These are phyloP conservation scores for Globisporangium canariense DNA, from an alignment of 352 stramenopile genomes.

Conservation along the genomic window DNA sequence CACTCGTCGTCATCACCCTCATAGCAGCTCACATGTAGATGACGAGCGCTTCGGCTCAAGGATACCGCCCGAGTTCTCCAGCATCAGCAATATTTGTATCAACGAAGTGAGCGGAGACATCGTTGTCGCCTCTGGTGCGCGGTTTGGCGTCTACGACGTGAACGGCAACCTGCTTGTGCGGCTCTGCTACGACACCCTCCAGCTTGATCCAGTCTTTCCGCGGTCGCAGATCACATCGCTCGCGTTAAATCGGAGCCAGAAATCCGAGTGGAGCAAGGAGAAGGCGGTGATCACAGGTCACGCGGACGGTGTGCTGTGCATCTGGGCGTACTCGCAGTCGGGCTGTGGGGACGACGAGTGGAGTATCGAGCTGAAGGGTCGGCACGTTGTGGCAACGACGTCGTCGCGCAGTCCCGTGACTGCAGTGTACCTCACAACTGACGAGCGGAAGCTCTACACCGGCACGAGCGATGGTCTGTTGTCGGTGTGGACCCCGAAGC, in stretches of 20 bases:
- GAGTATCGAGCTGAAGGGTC: constrained; percentile 47
- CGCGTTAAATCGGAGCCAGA: constrained; percentile 43
- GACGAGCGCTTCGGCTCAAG: neutral
- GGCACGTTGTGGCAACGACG: constrained; percentile 30
- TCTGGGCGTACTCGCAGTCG: constrained; percentile 64
- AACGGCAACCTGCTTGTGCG: constrained; percentile 55
- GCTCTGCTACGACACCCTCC: constrained; percentile 41
- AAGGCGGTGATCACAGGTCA: constrained; percentile 67
- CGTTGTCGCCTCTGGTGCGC: constrained; percentile 36
- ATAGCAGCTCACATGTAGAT: neutral
- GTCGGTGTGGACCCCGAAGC: constrained; percentile 38
- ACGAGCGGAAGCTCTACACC: constrained; percentile 64
- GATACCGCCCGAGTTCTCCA: constrained; percentile 1
- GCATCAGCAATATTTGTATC: constrained; percentile 51
- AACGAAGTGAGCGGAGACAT: constrained; percentile 69
- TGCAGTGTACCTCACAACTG: constrained; percentile 38
- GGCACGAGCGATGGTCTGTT: constrained; percentile 53
- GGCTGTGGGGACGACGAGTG: constrained; percentile 38
- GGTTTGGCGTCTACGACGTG: constrained; percentile 66
- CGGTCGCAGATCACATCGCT: constrained; percentile 39
- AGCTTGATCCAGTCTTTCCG: constrained; percentile 36
- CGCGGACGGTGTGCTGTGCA: constrained; percentile 49
- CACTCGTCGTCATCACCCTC: neutral
- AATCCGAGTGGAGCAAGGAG: constrained; percentile 56
- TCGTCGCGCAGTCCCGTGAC: constrained; percentile 37